These are phyloP conservation scores for Boehmeria nivea DNA, from an alignment of 306 rosid species.

Conservation along the genomic window DNA sequence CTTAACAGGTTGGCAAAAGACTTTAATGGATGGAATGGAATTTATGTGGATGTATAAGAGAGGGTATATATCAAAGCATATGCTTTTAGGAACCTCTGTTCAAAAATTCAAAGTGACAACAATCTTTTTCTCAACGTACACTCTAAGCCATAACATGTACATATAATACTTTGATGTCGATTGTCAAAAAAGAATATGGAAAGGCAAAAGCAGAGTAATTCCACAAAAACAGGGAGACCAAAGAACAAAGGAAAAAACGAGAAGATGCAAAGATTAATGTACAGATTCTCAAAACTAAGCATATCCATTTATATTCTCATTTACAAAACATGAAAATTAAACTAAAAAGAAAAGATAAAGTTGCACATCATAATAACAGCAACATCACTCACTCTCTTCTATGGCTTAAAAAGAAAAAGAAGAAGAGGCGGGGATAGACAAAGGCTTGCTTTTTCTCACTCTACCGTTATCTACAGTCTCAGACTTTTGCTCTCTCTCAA, in stretches of 20 bases:
- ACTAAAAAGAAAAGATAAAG: background rate
- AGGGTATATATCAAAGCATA: constrained; percentile 19
- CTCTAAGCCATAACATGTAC: background rate
- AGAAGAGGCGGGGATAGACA: constrained; percentile 23
- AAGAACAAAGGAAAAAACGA: background rate
- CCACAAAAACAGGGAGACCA: background rate
- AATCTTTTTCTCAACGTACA: background rate
- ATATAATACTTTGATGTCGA: too few relatives aligned
- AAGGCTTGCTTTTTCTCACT: constrained; percentile 3
- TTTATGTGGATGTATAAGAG: background rate
- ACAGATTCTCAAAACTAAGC: background rate
- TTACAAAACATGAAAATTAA: background rate
- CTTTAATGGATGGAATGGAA: too few relatives aligned
- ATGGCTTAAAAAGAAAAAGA: background rate
- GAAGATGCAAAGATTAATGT: background rate
- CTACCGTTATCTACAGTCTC: constrained; percentile 25
- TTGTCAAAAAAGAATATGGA: too few relatives aligned
- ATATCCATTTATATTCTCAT: constrained; percentile 4
- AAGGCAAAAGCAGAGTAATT: too few relatives aligned
- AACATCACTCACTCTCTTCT: background rate
- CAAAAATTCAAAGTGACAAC: background rate
- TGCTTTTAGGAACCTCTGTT: constrained; percentile 5
- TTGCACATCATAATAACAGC: background rate
- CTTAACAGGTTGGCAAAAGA: too few relatives aligned
- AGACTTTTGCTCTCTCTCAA: constrained; percentile 4